A percentile compares a stretch with the other conserved stretches of the same genome.
Conservation (phyloP, 768 basidiomycete species). For the Auricularia sp. region DNA sequence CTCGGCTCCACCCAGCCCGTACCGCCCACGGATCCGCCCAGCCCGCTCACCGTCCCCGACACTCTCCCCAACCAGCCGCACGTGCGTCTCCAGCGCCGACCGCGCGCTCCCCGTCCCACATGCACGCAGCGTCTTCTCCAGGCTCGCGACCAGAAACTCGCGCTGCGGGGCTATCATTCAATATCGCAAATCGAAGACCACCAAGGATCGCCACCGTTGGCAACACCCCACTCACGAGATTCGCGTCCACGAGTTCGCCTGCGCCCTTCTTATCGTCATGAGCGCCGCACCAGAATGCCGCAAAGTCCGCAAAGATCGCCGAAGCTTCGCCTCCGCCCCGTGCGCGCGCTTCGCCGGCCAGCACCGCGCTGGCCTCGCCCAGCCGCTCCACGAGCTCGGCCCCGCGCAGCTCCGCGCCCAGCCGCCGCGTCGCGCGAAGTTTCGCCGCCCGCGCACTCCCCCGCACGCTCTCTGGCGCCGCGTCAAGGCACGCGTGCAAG, state of each 20-base stretch:
- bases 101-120: constrained; percentile 35
- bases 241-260: constrained; percentile 19
- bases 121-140: constrained; percentile 21
- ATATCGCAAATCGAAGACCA: neutral
- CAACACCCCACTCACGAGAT: constrained; percentile 20
- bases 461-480: constrained; percentile 19
- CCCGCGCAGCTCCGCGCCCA: constrained; percentile 30
- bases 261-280: constrained; percentile 12
- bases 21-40: constrained; percentile 1
- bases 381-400: constrained; percentile 47
- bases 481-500: constrained; percentile 31
- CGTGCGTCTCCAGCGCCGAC: constrained; percentile 23
- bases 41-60: neutral
- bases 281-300: constrained; percentile 27
- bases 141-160: constrained; percentile 33
- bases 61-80: constrained; percentile 8
- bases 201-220: neutral
- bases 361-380: constrained; percentile 35
- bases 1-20: constrained; percentile 25
- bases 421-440: constrained; percentile 28
- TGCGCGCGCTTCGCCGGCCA: constrained; percentile 28
- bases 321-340: constrained; percentile 18
- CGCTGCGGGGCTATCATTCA: constrained; percentile 28
- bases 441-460: constrained; percentile 27
- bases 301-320: constrained; percentile 33